Evolutionary conservation across 305 asterid species (phyloP).

Genomic region (Solanum aculeatissimum): DNA sequence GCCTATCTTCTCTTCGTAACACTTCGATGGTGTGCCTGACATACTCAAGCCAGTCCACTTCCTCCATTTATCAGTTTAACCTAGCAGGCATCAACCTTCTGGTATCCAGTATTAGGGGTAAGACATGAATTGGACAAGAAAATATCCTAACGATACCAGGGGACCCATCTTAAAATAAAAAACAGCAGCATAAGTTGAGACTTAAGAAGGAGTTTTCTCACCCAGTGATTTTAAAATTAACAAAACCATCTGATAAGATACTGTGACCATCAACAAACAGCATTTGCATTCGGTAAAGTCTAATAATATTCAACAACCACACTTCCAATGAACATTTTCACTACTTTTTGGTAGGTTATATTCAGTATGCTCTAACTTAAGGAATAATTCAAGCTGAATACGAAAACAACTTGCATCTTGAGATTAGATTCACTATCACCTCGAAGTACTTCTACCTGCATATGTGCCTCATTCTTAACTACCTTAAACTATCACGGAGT

Average conservation of each 20-base stretch:
- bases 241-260: background rate
- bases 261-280: background rate
- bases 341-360: background rate
- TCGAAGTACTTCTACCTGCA: background rate
- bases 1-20: background rate
- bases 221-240: background rate
- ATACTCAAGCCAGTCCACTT: background rate
- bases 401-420: background rate
- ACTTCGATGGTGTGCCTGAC: background rate
- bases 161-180: background rate
- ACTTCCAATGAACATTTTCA: background rate
- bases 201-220: background rate
- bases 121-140: background rate
- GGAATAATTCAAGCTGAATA: background rate
- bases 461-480: background rate
- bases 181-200: background rate
- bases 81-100: background rate
- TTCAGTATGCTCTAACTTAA: background rate
- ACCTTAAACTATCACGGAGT: background rate
- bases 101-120: background rate
- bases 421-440: background rate
- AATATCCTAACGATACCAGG: background rate
- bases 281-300: background rate
- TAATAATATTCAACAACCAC: background rate
- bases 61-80: background rate